Evolutionary conservation across 1,284 basidiomycete species (phyloP).

Genomic region (Cryptococcus neoformans): DNA sequence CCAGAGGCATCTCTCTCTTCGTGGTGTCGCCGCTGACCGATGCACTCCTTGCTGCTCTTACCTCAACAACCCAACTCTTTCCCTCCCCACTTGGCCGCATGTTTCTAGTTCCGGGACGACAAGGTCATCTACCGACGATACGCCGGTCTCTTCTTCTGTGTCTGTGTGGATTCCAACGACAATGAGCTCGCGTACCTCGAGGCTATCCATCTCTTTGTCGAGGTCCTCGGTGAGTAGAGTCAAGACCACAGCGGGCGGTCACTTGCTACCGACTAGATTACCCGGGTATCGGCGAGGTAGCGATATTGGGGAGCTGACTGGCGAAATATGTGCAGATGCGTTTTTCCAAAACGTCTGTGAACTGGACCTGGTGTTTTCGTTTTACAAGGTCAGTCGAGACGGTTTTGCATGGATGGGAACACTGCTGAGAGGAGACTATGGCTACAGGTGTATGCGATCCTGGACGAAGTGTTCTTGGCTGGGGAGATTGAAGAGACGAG

Average conservation of each 20-base stretch:
- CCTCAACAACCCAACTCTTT: not conserved
- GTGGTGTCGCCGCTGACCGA: not conserved
- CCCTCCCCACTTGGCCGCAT: not conserved
- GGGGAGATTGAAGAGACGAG: slow-evolving; percentile 98
- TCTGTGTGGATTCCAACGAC: slow-evolving; percentile 96
- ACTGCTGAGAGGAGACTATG: not conserved
- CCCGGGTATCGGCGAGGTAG: too few relatives aligned
- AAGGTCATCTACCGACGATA: slow-evolving; percentile 95
- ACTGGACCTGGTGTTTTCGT: slow-evolving; percentile 95
- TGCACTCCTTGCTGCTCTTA: not conserved
- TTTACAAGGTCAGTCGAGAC: slow-evolving; percentile 75
- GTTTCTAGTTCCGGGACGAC: slow-evolving; percentile 82
- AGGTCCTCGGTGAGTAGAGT: slow-evolving; percentile 75
- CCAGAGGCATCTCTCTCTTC: not conserved
- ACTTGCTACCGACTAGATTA: too few relatives aligned
- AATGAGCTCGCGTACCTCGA: slow-evolving; percentile 97
- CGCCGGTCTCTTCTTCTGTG: slow-evolving; percentile 96
- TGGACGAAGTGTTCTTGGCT: slow-evolving; percentile 98
- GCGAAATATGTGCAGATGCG: slow-evolving; percentile 61
- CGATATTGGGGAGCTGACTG: not conserved
- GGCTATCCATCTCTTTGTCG: slow-evolving; percentile 97
- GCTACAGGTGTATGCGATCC: slow-evolving; percentile 83
- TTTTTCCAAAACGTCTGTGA: slow-evolving; percentile 99
- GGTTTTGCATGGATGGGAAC: not conserved
- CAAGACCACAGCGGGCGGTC: too few relatives aligned